Base-by-base conservation (phyloP, 345 rosid genomes). In the Rhodamnia rubescens region DNA sequence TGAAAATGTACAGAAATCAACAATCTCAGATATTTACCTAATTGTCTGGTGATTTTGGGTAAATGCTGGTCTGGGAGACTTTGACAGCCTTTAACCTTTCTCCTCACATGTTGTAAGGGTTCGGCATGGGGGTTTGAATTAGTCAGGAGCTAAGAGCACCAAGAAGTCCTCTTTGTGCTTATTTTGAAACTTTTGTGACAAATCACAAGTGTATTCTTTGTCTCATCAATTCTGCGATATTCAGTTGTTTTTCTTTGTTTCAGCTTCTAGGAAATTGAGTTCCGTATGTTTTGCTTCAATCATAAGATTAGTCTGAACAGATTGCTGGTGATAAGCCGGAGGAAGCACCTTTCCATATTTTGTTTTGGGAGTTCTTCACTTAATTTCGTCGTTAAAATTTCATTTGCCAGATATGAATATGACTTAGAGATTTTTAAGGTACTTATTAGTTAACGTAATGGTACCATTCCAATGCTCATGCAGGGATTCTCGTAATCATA, bases 401-500 rank as follows among this genome's bases (percentile, higher is more conserved):
- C 74, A 61, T 61, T 61, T 10, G 29, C 22, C 42, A 14, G 42
- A 61, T 1, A 29, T 61, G 74, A 61, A 61, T 3, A 15, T 61
- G 42, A 61, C 10, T 29, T 14, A 15, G 74, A 29, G 21, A 14
- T 15, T 61, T 61, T 61, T 36, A 59, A 59, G 40, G 15, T 16
- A 29, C 74, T 61, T 61, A 7, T 27, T 32, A 27, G 42, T 42
- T 40, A 3, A 27, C 40, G 14, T 82, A 51, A 56, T 74, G 21
- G 36, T 74, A 15, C 84, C 78, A 51, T 64, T 42, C 74, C 74
- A 50, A 21, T n/a, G 29, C 85, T 82, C 86, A 49, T 88, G 81
- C 87, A 94, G 97, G 98, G 99, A 42, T 4, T 42, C 44, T 3
- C 44, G 44, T 42, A 42, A 42, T 42, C 44, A 42, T 42, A 42